Base-by-base conservation (phyloP, 345 rosid genomes). In the Lepidium sativum region DNA sequence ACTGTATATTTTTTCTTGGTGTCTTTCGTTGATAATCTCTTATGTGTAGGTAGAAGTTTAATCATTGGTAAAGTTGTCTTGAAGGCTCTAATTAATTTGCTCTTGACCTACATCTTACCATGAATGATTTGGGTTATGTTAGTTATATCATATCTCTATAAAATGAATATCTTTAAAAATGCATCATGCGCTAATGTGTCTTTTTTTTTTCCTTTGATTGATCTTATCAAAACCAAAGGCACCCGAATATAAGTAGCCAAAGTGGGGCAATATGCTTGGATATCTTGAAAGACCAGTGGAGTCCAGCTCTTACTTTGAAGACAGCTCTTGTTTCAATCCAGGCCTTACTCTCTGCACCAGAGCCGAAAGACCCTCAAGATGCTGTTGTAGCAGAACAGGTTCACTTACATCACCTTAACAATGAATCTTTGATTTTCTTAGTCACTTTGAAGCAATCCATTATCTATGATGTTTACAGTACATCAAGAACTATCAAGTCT, bases 311-410 rank as follows among this genome's bases (percentile, higher is more conserved):
- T 54, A 95, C 99, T 52, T 63, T 95, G 65, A 95, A 95, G 84
- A 95, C 99, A 4, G 97, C 99, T 14, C 96, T 95, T 66, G 92
- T 91, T 65, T 95, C 99, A 35, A 60, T 95, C 63, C 97, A 95
- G 78, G 99, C 99, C 29, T 76, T 95, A 44, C 85, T 95, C 16
- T 88, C 99, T 67, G 84, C 97, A 40, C 97, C 99, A 40, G 84
- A 87, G 71, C 96, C 99, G 10, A 90, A 85, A 72, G 99, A 91
- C 54, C 99, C 99, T 70, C 97, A 95, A 79, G 99, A 95, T 81
- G 99, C 97, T 54, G 96, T 95, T 69, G 98, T 95, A 47, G 99
- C 99, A 47, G 88, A 88, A 80, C 99, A 91, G 97, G 99, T 91
- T 20, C 14, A 4, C 37, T 51, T 44, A 5, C 37, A 4, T 60